These are phyloP conservation scores for Eucalyptus pauciflora DNA, from an alignment of 345 rosid species.

Conservation along the genomic window DNA sequence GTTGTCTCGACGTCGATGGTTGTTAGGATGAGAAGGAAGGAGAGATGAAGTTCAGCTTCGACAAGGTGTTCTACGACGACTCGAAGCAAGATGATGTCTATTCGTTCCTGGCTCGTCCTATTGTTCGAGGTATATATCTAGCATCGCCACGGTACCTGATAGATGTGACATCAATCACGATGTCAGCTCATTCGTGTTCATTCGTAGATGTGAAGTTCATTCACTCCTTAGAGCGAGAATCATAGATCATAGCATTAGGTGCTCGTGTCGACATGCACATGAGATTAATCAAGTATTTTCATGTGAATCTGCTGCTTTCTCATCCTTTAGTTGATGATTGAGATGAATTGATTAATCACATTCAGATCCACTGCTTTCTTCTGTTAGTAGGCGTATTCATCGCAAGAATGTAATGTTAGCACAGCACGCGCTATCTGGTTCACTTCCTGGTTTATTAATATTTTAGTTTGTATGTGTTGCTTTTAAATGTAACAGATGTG, in stretches of 20 bases:
- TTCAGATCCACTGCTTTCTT: not conserved
- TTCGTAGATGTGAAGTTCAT: not conserved
- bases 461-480: not conserved
- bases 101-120: conserved; percentile 66
- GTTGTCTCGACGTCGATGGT: not conserved
- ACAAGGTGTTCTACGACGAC: conserved; percentile 54
- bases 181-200: no score
- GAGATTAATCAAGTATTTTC: no score
- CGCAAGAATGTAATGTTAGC: fast-evolving
- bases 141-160: not conserved
- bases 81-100: conserved; percentile 62
- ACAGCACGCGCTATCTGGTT: not conserved
- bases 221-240: not conserved
- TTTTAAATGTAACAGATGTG: not conserved
- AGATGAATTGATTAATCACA: not conserved
- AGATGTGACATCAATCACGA: no score
- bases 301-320: no score
- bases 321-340: not conserved
- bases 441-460: not conserved
- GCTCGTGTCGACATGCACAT: not conserved
- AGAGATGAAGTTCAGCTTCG: conserved; percentile 52
- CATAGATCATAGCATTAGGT: not conserved
- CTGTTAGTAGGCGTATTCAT: not conserved
- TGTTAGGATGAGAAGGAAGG: conserved; percentile 77
- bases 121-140: conserved; percentile 52